A percentile compares a stretch with the other conserved stretches of the same genome.
Evolutionary conservation across 2,329 filamentous ascomycete species (phyloP).

Genomic region (Clonostachys chloroleuca): DNA sequence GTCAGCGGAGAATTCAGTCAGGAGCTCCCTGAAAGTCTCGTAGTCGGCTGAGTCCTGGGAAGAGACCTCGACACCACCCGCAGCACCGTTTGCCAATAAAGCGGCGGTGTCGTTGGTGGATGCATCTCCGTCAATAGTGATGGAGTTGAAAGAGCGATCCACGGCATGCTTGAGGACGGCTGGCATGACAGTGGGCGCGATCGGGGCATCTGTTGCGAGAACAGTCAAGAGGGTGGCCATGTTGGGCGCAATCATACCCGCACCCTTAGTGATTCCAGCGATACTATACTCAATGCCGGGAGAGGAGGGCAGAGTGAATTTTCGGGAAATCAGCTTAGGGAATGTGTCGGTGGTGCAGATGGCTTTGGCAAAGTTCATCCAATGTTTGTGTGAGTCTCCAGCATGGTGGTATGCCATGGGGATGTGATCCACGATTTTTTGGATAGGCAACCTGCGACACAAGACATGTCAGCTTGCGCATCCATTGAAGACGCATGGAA

Average conservation of each 20-base stretch:
- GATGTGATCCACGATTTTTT: constrained; percentile 82
- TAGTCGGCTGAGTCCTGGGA: constrained; percentile 57
- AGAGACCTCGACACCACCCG: constrained; percentile 63
- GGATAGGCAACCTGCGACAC: constrained; percentile 68
- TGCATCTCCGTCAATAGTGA: constrained; percentile 95
- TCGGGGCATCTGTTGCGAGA: constrained; percentile 84
- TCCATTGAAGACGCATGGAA: neutral
- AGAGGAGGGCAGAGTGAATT: constrained; percentile 80
- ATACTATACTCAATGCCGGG: constrained; percentile 74
- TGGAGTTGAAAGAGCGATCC: constrained; percentile 88
- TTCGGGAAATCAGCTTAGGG: constrained; percentile 84
- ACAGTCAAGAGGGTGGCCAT: constrained; percentile 95
- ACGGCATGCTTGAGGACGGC: constrained; percentile 69
- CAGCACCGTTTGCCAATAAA: constrained; percentile 91
- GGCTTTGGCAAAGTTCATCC: constrained; percentile 80
- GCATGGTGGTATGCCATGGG: constrained; percentile 70
- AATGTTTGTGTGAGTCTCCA: constrained; percentile 74
- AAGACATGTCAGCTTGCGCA: neutral
- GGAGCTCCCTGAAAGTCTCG: constrained; percentile 61
- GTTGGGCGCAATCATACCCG: constrained; percentile 98
- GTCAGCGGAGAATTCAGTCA: constrained; percentile 76
- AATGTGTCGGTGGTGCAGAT: constrained; percentile 99
- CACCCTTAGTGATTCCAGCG: constrained; percentile 94
- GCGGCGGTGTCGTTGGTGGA: constrained; percentile 97
- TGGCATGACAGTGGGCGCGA: constrained; percentile 64